Base-by-base conservation (phyloP, 2,329 filamentous ascomycete species). In the Colletotrichum melonis region DNA sequence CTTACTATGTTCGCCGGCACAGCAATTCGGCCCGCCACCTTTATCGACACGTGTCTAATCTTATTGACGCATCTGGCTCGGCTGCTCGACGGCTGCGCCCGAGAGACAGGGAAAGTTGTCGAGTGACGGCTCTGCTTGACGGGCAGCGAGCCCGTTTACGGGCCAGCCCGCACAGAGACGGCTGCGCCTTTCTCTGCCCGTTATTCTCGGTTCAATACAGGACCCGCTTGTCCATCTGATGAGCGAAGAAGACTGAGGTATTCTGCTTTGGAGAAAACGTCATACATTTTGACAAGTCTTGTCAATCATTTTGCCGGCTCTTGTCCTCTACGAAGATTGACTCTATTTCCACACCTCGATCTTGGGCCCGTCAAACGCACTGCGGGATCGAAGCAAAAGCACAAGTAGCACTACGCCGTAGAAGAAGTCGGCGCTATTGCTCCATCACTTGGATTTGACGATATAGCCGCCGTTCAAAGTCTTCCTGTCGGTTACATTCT, bases 41-140 rank as follows among this genome's bases (percentile, higher is more conserved):
- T 46, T 38, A 52, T 30, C 42, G 11, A 63, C 65, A 68, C 56
- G 56, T 68, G 38, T 28, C 63, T 28, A 54, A 54, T 22, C 46
- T 46, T 16, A 26, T 59, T 30, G 35, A 67, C 35, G 42, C 28
- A 60, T 67, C 35, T 49, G 24, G 24, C 28, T 67, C 64, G 26
- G 64, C 35, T 49, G 55, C 26, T 35, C 35, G 16, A 56, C 49
- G 30, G 49, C 49, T 56, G 24, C 63, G 49, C 49, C 63, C 30
- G 63, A 22, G 9, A 56, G 54, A 28, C 16, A 56, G 22, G 12
- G 49, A 64, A 30, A 22, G 46, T 42, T 22, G 24, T 64, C 19
- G 19, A n/a, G n/a, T 63, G 28, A 28, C 12, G 19, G 28, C 28
- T 38, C 32, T 55, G 6, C 30, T 22, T 22, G 5, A 38, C 49